Conservation (phyloP, 768 basidiomycete species). For the Suillus paluster region DNA sequence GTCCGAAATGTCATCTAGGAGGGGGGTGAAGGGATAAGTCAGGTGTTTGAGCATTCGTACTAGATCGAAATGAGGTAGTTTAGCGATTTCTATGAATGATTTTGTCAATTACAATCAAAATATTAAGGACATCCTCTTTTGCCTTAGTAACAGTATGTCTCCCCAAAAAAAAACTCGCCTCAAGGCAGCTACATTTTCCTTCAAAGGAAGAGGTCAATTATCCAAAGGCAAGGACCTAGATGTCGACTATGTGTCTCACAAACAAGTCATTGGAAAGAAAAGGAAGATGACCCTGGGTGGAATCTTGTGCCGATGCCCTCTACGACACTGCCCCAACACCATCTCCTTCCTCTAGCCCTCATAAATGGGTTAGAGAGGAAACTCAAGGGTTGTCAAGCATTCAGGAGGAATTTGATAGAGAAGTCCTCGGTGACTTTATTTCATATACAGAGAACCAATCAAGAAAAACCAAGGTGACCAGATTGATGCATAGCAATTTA, state of each 20-base stretch:
- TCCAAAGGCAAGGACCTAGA: not conserved
- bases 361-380: not conserved
- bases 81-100: too few relatives aligned
- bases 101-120: not conserved
- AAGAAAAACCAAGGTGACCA: not conserved
- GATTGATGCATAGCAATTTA: not conserved
- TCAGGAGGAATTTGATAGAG: not conserved
- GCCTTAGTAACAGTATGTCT: not conserved
- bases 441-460: not conserved
- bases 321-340: not conserved
- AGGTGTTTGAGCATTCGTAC: not conserved
- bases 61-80: not conserved
- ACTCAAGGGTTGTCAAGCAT: not conserved
- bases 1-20: not conserved
- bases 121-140: not conserved
- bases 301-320: not conserved
- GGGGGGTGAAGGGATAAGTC: not conserved
- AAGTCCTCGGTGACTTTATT: not conserved
- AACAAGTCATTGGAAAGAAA: not conserved
- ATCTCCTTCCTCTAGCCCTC: not conserved
- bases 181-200: not conserved
- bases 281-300: not conserved
- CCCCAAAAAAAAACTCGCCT: not conserved
- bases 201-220: not conserved
- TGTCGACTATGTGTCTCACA: not conserved